A percentile compares a stretch with the other conserved stretches of the same genome.
phyloP scores from a whole-genome alignment of 192 early-diverging fungal genomes.

The Umbelopsis vinacea region DNA sequence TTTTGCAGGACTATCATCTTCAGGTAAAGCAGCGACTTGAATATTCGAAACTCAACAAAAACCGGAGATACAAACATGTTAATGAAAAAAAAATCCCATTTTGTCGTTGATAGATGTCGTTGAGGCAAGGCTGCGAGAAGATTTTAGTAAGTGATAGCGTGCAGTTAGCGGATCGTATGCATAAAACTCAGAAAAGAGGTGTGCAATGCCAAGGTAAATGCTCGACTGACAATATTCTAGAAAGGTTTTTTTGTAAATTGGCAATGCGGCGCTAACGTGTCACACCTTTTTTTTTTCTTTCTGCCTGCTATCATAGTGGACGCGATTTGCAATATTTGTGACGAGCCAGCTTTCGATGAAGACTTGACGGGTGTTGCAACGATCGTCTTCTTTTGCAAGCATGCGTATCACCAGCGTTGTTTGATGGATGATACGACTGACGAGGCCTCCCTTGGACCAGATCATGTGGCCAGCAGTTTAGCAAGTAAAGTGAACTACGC shows the following conservation, averaged over 20 bases:
- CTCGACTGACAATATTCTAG: neutral
- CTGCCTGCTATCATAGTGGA: constrained; percentile 34
- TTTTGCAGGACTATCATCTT: constrained; percentile 90
- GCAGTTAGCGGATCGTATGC: constrained; percentile 72
- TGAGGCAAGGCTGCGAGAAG: constrained; percentile 89
- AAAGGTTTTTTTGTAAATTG: neutral
- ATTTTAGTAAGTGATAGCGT: constrained; percentile 90
- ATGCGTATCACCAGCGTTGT: constrained; percentile 87
- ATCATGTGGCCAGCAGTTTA: constrained; percentile 28
- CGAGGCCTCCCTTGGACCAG: constrained; percentile 22
- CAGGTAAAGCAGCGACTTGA: constrained; percentile 56
- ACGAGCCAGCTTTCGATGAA: constrained; percentile 50
- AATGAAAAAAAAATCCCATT: neutral
- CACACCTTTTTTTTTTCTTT: neutral
- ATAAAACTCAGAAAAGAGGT: constrained; percentile 68
- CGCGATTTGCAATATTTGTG: constrained; percentile 51
- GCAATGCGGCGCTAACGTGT: neutral
- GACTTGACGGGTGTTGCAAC: constrained; percentile 44
- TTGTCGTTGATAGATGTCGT: constrained; percentile 60
- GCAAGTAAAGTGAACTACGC: constrained; percentile 57
- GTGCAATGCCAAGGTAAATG: constrained; percentile 58
- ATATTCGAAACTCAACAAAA: neutral
- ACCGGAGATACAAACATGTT: neutral
- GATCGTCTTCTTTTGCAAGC: constrained; percentile 91
- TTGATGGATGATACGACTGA: constrained; percentile 64